phyloP scores from a whole-genome alignment of 2,329 filamentous ascomycete genomes.

The Clonostachys rosea region DNA sequence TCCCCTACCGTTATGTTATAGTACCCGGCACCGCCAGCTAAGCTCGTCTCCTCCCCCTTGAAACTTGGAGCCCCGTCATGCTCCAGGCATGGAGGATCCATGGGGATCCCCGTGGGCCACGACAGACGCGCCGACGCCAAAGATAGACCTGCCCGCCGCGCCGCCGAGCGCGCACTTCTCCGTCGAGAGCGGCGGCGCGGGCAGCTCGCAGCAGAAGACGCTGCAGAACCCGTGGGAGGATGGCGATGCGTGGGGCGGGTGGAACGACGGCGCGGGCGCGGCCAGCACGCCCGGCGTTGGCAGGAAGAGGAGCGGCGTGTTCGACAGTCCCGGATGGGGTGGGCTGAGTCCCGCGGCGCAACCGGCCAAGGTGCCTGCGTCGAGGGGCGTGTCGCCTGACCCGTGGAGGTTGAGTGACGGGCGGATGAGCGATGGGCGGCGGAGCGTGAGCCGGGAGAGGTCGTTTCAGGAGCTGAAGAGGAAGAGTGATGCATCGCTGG shows the following conservation, averaged over 20 bases:
- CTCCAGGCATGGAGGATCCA: constrained; percentile 52
- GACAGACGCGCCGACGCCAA: constrained; percentile 20
- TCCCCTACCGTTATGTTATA: too few relatives aligned
- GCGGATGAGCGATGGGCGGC: constrained; percentile 1
- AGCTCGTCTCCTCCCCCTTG: too few relatives aligned
- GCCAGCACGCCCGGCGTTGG: constrained; percentile 2
- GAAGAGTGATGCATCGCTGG: constrained; percentile 3
- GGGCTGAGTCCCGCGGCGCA: constrained; percentile 17
- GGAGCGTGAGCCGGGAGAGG: constrained; percentile 2
- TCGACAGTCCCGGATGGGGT: constrained; percentile 19
- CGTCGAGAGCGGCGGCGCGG: constrained; percentile 8
- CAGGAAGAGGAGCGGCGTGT: too few relatives aligned
- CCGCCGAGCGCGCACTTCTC: constrained; percentile 23
- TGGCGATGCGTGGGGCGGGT: constrained; percentile 27
- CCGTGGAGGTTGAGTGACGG: constrained; percentile 20
- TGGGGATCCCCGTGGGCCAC: constrained; percentile 58
- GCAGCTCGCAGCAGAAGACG: background rate
- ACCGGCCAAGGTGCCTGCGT: constrained; percentile 9
- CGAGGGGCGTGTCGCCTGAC: constrained; percentile 19
- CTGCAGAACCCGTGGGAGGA: constrained; percentile 18
- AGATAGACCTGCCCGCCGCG: constrained; percentile 22
- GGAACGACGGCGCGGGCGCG: constrained; percentile 21
- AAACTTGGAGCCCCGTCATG: constrained; percentile 17
- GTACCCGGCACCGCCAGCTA: too few relatives aligned
- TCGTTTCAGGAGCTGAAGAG: constrained; percentile 2